Conservation (phyloP, 805 yeast species). For the Monosporozyma unispora region DNA sequence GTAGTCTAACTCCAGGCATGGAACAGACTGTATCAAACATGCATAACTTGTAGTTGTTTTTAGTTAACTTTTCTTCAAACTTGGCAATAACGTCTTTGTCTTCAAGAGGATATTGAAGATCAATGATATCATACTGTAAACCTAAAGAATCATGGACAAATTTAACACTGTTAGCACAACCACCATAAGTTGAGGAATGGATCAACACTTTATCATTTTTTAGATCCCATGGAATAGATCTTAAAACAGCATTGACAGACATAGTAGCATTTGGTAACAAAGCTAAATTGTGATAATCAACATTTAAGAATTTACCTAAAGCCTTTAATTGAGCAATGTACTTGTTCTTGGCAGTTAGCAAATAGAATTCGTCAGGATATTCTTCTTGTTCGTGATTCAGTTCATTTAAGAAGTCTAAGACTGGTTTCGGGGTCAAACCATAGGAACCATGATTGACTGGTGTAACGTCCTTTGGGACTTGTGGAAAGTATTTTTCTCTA, state of each 20-base stretch:
- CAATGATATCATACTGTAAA: slow-evolving; percentile 31
- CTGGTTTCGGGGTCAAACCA: slow-evolving; percentile 46
- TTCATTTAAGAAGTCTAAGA: slow-evolving; percentile 33
- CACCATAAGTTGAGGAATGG: slow-evolving; percentile 43
- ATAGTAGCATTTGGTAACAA: slow-evolving; percentile 52
- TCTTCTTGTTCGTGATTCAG: slow-evolving; percentile 23
- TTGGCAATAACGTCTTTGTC: slow-evolving; percentile 33
- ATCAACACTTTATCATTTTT: slow-evolving; percentile 41
- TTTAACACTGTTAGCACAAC: slow-evolving; percentile 44
- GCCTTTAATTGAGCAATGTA: slow-evolving; percentile 31
- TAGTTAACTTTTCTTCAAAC: slow-evolving; percentile 25
- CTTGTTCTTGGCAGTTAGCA: slow-evolving; percentile 21
- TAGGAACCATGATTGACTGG: slow-evolving; percentile 60
- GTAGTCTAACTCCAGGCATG: slow-evolving; percentile 53
- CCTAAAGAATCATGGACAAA: slow-evolving; percentile 32
- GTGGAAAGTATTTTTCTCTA: slow-evolving; percentile 38
- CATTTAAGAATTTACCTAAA: slow-evolving; percentile 38
- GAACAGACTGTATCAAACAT: slow-evolving; percentile 53
- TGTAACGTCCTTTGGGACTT: slow-evolving; percentile 32
- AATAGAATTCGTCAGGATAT: slow-evolving; percentile 42
- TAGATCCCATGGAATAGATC: slow-evolving; percentile 41
- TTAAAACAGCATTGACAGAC: slow-evolving; percentile 47
- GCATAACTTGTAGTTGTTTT: slow-evolving; percentile 33
- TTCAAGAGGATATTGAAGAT: slow-evolving; percentile 37
- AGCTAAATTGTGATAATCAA: slow-evolving; percentile 41